Conservation (phyloP, 1,284 basidiomycete species). For the Violaceomyces palustris region DNA sequence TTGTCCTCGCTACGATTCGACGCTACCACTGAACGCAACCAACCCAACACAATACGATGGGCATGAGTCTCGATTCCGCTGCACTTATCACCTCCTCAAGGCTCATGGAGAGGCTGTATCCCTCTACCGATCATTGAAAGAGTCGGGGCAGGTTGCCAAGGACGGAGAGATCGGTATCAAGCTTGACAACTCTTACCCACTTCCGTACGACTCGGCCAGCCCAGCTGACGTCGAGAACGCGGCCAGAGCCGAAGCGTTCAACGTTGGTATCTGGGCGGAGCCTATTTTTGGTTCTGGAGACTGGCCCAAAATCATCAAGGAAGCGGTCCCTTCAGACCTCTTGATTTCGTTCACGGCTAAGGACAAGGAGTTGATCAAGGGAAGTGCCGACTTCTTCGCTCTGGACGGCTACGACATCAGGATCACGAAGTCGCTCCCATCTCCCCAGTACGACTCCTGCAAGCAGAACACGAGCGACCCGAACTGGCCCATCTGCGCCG, state of each 20-base stretch:
- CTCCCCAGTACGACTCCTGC: conserved; percentile 12
- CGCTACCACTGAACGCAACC: conserved; percentile 3
- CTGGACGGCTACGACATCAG: conserved; percentile 10
- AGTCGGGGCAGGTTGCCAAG: conserved; percentile 3
- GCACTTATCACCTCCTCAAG: conserved; percentile 12
- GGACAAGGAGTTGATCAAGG: conserved; percentile 11
- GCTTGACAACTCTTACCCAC: conserved; percentile 10
- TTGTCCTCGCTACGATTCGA: background rate
- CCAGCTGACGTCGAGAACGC: conserved; percentile 5
- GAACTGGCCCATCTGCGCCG: conserved; percentile 15
- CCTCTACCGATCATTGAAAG: conserved; percentile 8
- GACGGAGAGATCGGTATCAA: conserved; percentile 18
- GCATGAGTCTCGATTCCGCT: background rate
- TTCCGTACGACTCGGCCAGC: conserved; percentile 1
- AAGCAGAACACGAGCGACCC: conserved; percentile 9
- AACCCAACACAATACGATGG: background rate
- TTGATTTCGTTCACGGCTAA: conserved; percentile 12
- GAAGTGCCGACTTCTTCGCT: conserved; percentile 19
- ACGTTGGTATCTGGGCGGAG: conserved; percentile 19
- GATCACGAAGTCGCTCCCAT: conserved; percentile 1
- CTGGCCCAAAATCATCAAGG: conserved; percentile 10
- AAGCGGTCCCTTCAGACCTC: conserved; percentile 12
- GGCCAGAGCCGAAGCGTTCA: conserved; percentile 13
- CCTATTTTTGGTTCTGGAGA: conserved; percentile 21
- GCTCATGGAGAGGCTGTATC: conserved; percentile 17